phyloP scores from a whole-genome alignment of 257 asterid species.

The Salvia rosmarinus region DNA sequence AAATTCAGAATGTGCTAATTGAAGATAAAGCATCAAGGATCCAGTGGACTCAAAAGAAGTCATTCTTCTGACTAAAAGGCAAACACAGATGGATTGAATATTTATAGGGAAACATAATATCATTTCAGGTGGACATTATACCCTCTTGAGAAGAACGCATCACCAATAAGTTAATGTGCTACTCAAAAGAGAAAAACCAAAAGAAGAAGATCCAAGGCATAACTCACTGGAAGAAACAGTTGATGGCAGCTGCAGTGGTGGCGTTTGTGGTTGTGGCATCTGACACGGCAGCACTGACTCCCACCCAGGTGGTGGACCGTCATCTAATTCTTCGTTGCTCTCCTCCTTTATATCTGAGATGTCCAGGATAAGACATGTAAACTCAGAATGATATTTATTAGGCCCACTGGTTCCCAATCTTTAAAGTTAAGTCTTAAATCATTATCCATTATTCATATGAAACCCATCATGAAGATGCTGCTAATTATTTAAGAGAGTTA shows the following conservation, averaged over 20 bases:
- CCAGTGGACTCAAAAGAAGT: not conserved
- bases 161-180: not conserved
- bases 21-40: not conserved
- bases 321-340: constrained; percentile 51
- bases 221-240: constrained; percentile 50
- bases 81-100: not conserved
- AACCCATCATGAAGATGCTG: constrained; percentile 20
- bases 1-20: too few species aligned
- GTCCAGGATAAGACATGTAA: constrained; percentile 34
- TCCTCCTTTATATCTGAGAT: constrained; percentile 45
- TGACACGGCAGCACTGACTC: constrained; percentile 45
- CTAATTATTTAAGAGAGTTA: not conserved
- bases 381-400: constrained; percentile 26
- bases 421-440: constrained; percentile 2
- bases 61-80: not conserved
- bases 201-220: not conserved
- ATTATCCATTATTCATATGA: not conserved
- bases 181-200: not conserved
- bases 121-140: not conserved
- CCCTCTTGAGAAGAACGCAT: constrained; percentile 6
- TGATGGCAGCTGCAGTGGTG: constrained; percentile 45
- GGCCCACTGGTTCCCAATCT: constrained; percentile 8
- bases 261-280: constrained; percentile 41
- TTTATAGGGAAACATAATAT: not conserved
- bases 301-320: constrained; percentile 83